Evolutionary conservation across 1,139 yeast species (phyloP), one percentile per base, ranked within the genome.

Genomic region (Blastobotrys indianensis): DNA sequence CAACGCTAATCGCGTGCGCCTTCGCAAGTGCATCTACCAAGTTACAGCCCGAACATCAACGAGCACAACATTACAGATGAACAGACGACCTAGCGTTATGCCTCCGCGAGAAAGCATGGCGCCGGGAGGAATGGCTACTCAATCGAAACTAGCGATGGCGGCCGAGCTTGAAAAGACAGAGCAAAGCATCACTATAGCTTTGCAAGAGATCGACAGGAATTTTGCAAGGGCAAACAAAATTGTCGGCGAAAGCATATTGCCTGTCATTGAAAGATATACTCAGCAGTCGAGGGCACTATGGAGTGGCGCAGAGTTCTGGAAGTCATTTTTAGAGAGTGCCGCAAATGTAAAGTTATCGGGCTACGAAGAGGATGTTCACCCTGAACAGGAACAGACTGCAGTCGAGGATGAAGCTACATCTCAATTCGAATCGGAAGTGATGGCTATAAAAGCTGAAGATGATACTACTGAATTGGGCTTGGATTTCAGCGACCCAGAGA

Each of bases 121-220:
- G 2, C 47, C 51, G 5, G 41, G 39, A 2, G 31, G 15, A 13
- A 20, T 20, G 25, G 37, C 20, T 13, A 15, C 16, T 11, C 46
- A 36, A 13, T 41, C 54, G 15, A 47, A 50, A 3, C 41, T 43
- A 48, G 54, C 49, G 42, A 55, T 47, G 52, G 61, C 64, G 23
- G 73, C 70, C 39, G 86, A 82, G 56, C 67, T 85, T 46, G 94
- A 86, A 57, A 71, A 78, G 54, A 66, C 87, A 36, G 95, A 88
- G 57, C 95, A 85, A 61, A 85, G 81, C 57, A 85, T 87, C 37
- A 86, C 95, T 0, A 67, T 84, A 45, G 79, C 82, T 1, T 66
- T 88, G 43, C 96, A 86, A 62, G 83, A 81, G 50, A 85, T 88
- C 29, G 95, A 88, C 64, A 75, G 79, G 49, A 80, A 83, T 57